Evolutionary conservation across 2,329 filamentous ascomycete species (phyloP).

Genomic region (Penicillium sp.): DNA sequence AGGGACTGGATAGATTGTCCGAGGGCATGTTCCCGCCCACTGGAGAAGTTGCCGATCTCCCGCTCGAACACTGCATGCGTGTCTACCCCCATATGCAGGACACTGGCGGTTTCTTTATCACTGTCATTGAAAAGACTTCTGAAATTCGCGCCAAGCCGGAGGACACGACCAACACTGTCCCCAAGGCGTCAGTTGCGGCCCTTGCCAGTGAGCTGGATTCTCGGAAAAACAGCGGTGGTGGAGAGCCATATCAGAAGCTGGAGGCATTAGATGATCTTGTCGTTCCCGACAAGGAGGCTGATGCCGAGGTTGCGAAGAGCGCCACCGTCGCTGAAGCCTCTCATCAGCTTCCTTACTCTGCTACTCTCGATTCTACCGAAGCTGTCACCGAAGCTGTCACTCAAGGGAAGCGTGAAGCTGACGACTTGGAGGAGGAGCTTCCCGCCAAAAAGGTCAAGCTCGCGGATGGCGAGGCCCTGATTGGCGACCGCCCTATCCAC

Average conservation of each 20-base stretch:
- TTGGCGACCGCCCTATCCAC: constrained; percentile 37
- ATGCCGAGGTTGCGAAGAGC: constrained; percentile 32
- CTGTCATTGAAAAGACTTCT: constrained; percentile 82
- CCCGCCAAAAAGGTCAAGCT: constrained; percentile 45
- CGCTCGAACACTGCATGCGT: constrained; percentile 84
- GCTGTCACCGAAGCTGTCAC: constrained; percentile 19
- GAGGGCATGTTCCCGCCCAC: constrained; percentile 78
- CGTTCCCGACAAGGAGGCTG: constrained; percentile 25
- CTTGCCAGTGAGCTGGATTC: constrained; percentile 34
- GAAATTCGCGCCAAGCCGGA: constrained; percentile 78
- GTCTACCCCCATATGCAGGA: constrained; percentile 95
- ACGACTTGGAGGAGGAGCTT: constrained; percentile 34
- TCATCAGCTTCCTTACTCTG: constrained; percentile 32
- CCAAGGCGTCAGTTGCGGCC: constrained; percentile 38
- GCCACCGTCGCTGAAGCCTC: constrained; percentile 33
- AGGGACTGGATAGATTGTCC: constrained; percentile 62
- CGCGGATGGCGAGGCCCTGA: constrained; percentile 36
- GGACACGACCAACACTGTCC: constrained; percentile 38
- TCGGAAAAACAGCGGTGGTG: constrained; percentile 27
- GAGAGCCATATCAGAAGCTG: constrained; percentile 34
- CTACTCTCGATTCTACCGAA: constrained; percentile 23
- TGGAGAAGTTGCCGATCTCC: constrained; percentile 56
- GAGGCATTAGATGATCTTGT: constrained; percentile 40
- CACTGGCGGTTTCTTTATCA: constrained; percentile 96
- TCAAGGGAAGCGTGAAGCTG: constrained; percentile 32